Conservation (phyloP, 106 monocot species). For the Apostasia ramifera region DNA sequence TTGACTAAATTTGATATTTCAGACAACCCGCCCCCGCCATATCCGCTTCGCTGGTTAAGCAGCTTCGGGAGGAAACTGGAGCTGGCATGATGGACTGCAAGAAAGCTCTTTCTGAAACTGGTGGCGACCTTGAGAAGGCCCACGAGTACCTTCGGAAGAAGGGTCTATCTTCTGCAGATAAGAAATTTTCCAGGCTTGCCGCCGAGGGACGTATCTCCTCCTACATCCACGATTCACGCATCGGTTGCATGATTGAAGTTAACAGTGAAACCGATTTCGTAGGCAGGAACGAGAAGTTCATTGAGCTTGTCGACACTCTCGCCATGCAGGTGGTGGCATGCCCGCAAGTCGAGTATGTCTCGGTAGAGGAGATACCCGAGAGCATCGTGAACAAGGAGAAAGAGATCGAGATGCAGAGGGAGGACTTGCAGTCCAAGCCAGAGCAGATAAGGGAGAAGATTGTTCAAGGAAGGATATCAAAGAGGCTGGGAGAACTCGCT, state of each 20-base stretch:
- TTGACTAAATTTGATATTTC: conserved; percentile 9
- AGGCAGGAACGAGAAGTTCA: conserved; percentile 74
- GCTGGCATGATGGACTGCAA: conserved; percentile 99
- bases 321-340: conserved; percentile 90
- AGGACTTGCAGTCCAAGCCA: conserved; percentile 77
- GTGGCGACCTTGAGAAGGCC: conserved; percentile 71
- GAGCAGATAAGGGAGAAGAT: conserved; percentile 89
- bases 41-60: conserved; percentile 77
- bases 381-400: conserved; percentile 55
- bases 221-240: conserved; percentile 81
- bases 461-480: conserved; percentile 82
- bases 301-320: conserved; percentile 64
- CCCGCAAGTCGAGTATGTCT: conserved; percentile 59
- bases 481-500: conserved; percentile 75
- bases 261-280: conserved; percentile 91
- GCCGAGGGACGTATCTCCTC: conserved; percentile 73
- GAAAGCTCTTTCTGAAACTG: conserved; percentile 73
- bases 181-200: conserved; percentile 79
- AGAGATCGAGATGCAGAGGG: conserved; percentile 85
- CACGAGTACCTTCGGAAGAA: conserved; percentile 88
- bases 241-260: conserved; percentile 76
- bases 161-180: conserved; percentile 84
- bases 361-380: conserved; percentile 65
- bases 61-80: conserved; percentile 86
- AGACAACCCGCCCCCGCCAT: conserved; percentile 42